Base-by-base conservation (phyloP, 139 green algal species). In the Eudorina sp. region DNA sequence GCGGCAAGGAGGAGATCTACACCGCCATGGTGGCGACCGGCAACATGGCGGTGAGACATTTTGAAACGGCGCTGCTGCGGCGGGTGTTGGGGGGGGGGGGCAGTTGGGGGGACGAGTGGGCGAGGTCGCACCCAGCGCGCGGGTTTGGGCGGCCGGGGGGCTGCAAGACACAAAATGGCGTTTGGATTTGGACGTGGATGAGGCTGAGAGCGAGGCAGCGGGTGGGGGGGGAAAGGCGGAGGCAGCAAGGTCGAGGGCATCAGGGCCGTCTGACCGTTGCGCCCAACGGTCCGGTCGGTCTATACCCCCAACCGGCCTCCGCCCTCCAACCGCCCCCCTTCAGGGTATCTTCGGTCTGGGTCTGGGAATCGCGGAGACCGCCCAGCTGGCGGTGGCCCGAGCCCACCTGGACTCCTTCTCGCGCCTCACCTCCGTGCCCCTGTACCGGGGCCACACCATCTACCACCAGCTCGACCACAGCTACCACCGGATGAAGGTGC, bases 391-490 rank as follows among this genome's bases (percentile, higher is more conserved):
- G 4, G 80, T 90, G 34, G 88, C 88, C 0, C 84, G 78, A 6
- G 90, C 90, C 0, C 81, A 93, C 78, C 74, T 94, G 48, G 82
- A 91, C 29, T 58, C 81, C 0, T 91, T 90, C 80, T 38, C 48
- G 21, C 89, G 90, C 40, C 83, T 95, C n/a, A 69, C 84, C 6
- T 58, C 78, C 16, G 72, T 94, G 21, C 93, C 93, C 25, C 86
- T 93, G 36, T 94, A 95, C 86, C 88, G 93, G 25, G 86, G 69
- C 0, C 93, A 93, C 89, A 95, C 93, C 41, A 82, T 94, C 64
- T 94, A 91, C 88, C 90, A 95, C 89, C 83, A 80, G 29, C 86
- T 95, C 7, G 90, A 94, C 25, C 74, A 92, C 29, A 69, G 58
- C 16, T 90, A 88, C 85, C 84, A 92, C 74, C 60, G 16, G 43